Percentiles rank a stretch among this genome's conserved stretches.
These are phyloP conservation scores for Microthlaspi erraticum DNA, from an alignment of 345 rosid genomes.

Conservation along the genomic window DNA sequence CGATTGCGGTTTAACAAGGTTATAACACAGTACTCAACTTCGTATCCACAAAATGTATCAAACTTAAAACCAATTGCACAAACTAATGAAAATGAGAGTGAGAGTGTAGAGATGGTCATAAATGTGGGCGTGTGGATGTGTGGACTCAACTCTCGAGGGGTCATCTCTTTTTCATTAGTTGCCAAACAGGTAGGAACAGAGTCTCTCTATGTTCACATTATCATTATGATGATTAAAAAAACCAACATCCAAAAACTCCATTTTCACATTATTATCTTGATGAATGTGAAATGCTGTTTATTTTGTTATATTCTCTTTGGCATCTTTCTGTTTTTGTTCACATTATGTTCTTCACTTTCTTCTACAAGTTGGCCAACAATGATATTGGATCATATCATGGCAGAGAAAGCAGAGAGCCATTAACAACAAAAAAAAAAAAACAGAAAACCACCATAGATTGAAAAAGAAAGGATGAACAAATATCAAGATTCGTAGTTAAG, in stretches of 20 bases:
- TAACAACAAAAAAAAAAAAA: not conserved
- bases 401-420: constrained; percentile 22
- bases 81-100: constrained; percentile 20
- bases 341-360: constrained; percentile 38
- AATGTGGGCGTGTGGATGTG: constrained; percentile 43
- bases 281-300: constrained; percentile 26
- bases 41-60: constrained; percentile 17
- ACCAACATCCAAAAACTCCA: constrained; percentile 19
- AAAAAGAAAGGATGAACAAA: constrained; percentile 35
- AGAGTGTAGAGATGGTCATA: constrained; percentile 24
- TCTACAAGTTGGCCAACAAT: constrained; percentile 34
- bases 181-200: constrained; percentile 38
- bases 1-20: constrained; percentile 12
- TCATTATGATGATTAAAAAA: not conserved
- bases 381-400: constrained; percentile 24
- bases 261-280: constrained; percentile 39
- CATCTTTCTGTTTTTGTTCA: constrained; percentile 42
- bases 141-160: constrained; percentile 39
- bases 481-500: constrained; percentile 39
- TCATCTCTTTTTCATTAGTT: constrained; percentile 24
- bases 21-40: constrained; percentile 12
- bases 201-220: constrained; percentile 29
- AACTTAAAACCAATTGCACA: constrained; percentile 16
- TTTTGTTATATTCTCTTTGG: constrained; percentile 37
- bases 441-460: constrained; percentile 31